A percentile compares a stretch with the other conserved stretches of the same genome.
phyloP scores from a whole-genome alignment of 768 basidiomycete species.

The Lyophyllum atratum region DNA sequence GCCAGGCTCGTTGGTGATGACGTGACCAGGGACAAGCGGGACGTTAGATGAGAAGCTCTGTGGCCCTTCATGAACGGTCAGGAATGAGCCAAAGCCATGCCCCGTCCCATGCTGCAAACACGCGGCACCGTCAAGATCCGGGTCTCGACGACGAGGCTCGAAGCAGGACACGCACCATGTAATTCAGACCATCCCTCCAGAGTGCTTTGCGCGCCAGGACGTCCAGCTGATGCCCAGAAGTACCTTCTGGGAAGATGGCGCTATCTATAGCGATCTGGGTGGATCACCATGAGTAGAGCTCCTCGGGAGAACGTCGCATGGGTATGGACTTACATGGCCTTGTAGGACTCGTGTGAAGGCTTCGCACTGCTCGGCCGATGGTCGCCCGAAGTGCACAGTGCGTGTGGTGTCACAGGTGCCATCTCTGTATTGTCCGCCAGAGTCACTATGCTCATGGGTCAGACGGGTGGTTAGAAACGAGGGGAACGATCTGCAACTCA shows the following conservation, averaged over 20 bases:
- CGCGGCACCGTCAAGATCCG: conserved; percentile 11
- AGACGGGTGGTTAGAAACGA: not conserved
- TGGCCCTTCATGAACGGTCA: conserved; percentile 85
- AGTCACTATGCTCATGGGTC: conserved; percentile 59
- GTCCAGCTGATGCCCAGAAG: conserved; percentile 80
- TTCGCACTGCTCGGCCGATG: conserved; percentile 81
- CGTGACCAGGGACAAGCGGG: conserved; percentile 81
- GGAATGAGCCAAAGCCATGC: conserved; percentile 86
- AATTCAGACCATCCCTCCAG: conserved; percentile 86
- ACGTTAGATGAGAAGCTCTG: conserved; percentile 73
- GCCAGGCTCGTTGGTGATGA: conserved; percentile 91
- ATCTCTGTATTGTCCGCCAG: conserved; percentile 87
- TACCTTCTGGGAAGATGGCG: conserved; percentile 89
- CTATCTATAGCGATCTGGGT: conserved; percentile 85
- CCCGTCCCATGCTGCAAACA: conserved; percentile 80
- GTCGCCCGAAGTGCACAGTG: conserved; percentile 86
- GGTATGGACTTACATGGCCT: conserved; percentile 73
- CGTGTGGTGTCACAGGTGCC: conserved; percentile 88
- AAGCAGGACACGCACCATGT: conserved; percentile 50
- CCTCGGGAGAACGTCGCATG: conserved; percentile 11
- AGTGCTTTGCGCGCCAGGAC: conserved; percentile 87
- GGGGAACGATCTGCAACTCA: conserved; percentile 37
- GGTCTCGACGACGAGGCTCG: not conserved
- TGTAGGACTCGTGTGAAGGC: conserved; percentile 95
- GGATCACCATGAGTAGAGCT: conserved; percentile 20